A percentile compares a stretch with the other conserved stretches of the same genome.
These are phyloP conservation scores for Debaryomycetaceae sp. DNA, from an alignment of 1,139 yeast species.

Conservation along the genomic window DNA sequence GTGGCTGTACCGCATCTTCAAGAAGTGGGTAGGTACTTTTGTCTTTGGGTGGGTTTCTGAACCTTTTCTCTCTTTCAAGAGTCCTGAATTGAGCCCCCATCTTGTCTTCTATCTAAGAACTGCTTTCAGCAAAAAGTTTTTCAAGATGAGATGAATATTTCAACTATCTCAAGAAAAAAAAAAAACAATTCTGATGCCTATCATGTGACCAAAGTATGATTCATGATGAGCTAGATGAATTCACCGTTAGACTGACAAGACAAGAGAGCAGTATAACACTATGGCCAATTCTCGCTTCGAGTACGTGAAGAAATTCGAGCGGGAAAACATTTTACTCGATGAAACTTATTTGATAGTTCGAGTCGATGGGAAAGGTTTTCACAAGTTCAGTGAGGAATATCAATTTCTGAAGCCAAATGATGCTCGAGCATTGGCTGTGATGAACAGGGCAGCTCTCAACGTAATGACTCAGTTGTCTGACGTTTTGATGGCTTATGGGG, in stretches of 20 bases:
- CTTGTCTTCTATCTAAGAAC: slow-evolving; percentile 1
- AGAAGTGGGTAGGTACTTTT: slow-evolving; percentile 78
- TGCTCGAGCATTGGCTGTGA: slow-evolving; percentile 63
- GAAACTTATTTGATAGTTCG: slow-evolving; percentile 80
- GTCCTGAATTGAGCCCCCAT: slow-evolving; percentile 69
- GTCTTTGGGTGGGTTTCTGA: slow-evolving; percentile 86
- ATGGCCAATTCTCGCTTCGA: slow-evolving; percentile 84
- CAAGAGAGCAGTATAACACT: background rate
- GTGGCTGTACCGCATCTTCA: slow-evolving; percentile 89
- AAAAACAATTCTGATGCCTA: slow-evolving; percentile 9
- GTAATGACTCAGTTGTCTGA: slow-evolving; percentile 68
- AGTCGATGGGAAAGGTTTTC: slow-evolving; percentile 94
- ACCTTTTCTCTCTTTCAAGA: slow-evolving; percentile 80
- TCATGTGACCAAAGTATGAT: slow-evolving; percentile 6
- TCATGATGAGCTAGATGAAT: background rate
- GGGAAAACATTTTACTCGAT: slow-evolving; percentile 68
- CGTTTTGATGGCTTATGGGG: slow-evolving; percentile 82
- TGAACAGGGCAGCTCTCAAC: slow-evolving; percentile 75
- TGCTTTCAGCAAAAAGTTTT: background rate
- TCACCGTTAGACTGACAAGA: background rate
- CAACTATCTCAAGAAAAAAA: slow-evolving; percentile 2
- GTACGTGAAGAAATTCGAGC: slow-evolving; percentile 80
- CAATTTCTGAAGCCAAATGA: slow-evolving; percentile 88
- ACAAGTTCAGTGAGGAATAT: slow-evolving; percentile 72
- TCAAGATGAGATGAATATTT: slow-evolving; percentile 1